Base-by-base conservation (phyloP, 495 filamentous ascomycete species). In the Trichoderma asperelloides region DNA sequence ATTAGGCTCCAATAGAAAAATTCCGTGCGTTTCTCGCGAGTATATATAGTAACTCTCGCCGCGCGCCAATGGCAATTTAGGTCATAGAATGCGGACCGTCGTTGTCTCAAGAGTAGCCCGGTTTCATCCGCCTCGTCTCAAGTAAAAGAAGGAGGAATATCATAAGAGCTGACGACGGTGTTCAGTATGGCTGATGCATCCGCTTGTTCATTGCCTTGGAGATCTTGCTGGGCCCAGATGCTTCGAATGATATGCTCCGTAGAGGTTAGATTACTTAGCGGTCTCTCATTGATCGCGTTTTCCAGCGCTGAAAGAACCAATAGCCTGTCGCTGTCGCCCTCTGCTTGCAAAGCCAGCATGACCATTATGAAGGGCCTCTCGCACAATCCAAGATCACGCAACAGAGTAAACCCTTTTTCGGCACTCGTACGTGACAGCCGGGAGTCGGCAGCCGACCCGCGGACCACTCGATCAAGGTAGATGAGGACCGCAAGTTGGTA, bases 401-500 rank as follows among this genome's bases (percentile, higher is more conserved):
- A 30, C 23, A 60, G 55, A 18, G 8, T 2, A 18, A 60, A 30
- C 16, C 9, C 55, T 30, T 60, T 25, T 25, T 60, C 55, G 11
- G 55, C 55, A 30, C 55, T 60, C 2, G 55, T 21, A 2, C 55
- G 55, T 30, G 55, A 60, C 55, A 60, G 11, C 11, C 55, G 23
- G 12, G 55, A 60, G 12, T 60, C 55, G 23, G 55, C 55, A 60
- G 18, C 12, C 7, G 55, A 60, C 11, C 55, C 55, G 8, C 55
- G 55, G 9, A 60, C 55, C 55, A 60, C 55, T 2, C 55, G 55
- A 60, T 60, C 55, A 15, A 60, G 55, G 28, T 60, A 60, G 9
- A 60, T 60, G 55, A 60, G 55, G 25, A 60, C 55, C 25, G 55
- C 55, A 60, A 60, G 55, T 18, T 60, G 55, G 27, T 60, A 60